A percentile compares a stretch with the other conserved stretches of the same genome.
Conservation (phyloP, 2,329 filamentous ascomycete genomes). For the Dactylellina sp. region DNA sequence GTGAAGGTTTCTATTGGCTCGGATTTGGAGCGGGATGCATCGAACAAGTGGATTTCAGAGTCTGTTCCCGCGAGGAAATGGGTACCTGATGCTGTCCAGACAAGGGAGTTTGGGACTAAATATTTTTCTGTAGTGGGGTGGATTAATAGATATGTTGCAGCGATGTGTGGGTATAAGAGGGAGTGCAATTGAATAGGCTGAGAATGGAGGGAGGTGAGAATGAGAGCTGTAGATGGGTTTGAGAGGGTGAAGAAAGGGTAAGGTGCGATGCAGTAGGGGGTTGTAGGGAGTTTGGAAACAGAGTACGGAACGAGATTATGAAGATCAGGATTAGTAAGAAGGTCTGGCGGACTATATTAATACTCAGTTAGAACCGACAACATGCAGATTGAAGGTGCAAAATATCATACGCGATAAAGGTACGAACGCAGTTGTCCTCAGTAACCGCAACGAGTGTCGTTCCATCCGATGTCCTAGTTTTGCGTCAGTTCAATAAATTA, state of each 20-base stretch:
- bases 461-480: constrained; percentile 64
- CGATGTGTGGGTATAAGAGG: constrained; percentile 63
- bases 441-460: constrained; percentile 66
- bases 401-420: constrained; percentile 64
- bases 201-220: constrained; percentile 64
- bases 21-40: constrained; percentile 63
- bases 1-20: constrained; percentile 63
- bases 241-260: constrained; percentile 66
- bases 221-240: constrained; percentile 64
- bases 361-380: constrained; percentile 13
- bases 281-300: constrained; percentile 62
- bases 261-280: constrained; percentile 65
- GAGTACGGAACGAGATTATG: constrained; percentile 63
- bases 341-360: constrained; percentile 61
- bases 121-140: constrained; percentile 66
- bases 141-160: constrained; percentile 66
- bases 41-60: constrained; percentile 66
- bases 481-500: constrained; percentile 1
- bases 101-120: constrained; percentile 64
- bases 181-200: constrained; percentile 67
- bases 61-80: constrained; percentile 66
- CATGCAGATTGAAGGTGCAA: not conserved
- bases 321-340: constrained; percentile 60
- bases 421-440: constrained; percentile 64
- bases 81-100: constrained; percentile 63